Evolutionary conservation across 1,139 yeast species (phyloP).

Genomic region (Yamadazyma pseudoaaseri): DNA sequence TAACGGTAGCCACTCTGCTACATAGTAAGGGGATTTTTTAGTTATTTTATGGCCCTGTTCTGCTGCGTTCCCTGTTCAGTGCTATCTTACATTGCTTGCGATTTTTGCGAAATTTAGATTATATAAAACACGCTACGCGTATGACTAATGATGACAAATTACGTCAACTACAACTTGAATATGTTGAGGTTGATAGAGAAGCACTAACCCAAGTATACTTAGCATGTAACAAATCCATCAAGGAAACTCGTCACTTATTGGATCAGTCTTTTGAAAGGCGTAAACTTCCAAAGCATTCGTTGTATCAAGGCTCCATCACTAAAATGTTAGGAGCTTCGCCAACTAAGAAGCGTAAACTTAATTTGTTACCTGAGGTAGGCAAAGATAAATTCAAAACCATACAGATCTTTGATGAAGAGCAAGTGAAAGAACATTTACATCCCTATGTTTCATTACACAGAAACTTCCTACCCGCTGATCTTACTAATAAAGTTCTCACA

Average conservation of each 20-base stretch:
- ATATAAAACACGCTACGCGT: constrained; percentile 5
- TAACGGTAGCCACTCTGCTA: too few relatives aligned
- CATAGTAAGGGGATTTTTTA: too few relatives aligned
- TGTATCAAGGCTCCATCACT: constrained; percentile 23
- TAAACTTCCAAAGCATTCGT: constrained; percentile 10
- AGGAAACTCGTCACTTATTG: constrained; percentile 25
- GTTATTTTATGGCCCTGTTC: too few relatives aligned
- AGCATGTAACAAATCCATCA: constrained; percentile 38
- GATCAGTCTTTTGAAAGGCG: constrained; percentile 18
- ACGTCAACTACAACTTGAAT: constrained; percentile 14
- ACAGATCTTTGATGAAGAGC: constrained; percentile 27
- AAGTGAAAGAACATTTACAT: constrained; percentile 33
- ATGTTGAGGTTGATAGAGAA: constrained; percentile 20
- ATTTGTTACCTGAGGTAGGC: not conserved
- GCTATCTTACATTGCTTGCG: too few relatives aligned
- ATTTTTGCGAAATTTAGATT: not conserved
- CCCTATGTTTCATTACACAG: constrained; percentile 52
- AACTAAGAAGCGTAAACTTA: not conserved
- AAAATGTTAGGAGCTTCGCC: constrained; percentile 11
- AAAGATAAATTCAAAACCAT: constrained; percentile 15
- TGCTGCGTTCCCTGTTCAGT: too few relatives aligned
- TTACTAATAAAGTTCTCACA: constrained; percentile 44
- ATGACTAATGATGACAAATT: constrained; percentile 12
- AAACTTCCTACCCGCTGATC: constrained; percentile 48
- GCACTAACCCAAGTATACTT: constrained; percentile 35